phyloP scores from a whole-genome alignment of 192 early-diverging fungal genomes.

The Coemansia sp. region DNA sequence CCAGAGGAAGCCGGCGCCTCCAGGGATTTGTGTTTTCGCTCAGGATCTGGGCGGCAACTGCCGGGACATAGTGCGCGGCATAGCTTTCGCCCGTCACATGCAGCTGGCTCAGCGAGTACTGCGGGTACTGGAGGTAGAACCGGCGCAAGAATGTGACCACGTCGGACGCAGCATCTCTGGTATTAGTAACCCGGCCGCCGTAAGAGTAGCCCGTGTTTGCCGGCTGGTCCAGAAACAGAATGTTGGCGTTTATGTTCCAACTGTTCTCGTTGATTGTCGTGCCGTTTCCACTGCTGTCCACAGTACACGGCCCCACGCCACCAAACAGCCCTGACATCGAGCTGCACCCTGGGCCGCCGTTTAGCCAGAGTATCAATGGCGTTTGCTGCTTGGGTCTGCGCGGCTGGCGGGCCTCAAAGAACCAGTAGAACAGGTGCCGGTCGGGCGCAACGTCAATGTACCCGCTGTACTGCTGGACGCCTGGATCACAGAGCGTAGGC shows the following conservation, averaged over 20 bases:
- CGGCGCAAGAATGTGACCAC: slow-evolving; percentile 79
- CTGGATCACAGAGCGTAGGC: slow-evolving; percentile 76
- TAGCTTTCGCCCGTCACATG: slow-evolving; percentile 84
- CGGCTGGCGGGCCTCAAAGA: slow-evolving; percentile 78
- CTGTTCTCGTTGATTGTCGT: slow-evolving; percentile 65
- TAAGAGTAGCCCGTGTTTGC: slow-evolving; percentile 85
- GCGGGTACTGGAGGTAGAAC: slow-evolving; percentile 70
- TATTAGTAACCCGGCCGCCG: slow-evolving; percentile 58
- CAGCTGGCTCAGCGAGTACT: slow-evolving; percentile 68
- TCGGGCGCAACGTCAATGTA: slow-evolving; percentile 55
- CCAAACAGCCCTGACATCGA: slow-evolving; percentile 68
- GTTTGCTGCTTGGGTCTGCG: slow-evolving; percentile 50
- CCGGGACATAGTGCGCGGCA: slow-evolving; percentile 90
- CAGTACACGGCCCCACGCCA: slow-evolving; percentile 78
- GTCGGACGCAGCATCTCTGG: slow-evolving; percentile 67
- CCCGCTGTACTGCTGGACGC: slow-evolving; percentile 80
- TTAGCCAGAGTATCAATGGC: slow-evolving; percentile 68
- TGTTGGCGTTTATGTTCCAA: slow-evolving; percentile 84
- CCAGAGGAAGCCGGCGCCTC: slow-evolving; percentile 52
- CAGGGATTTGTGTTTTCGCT: slow-evolving; percentile 48
- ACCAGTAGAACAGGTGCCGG: slow-evolving; percentile 87
- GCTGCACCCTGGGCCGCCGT: slow-evolving; percentile 78
- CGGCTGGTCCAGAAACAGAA: slow-evolving; percentile 80
- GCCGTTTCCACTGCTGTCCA: slow-evolving; percentile 59
- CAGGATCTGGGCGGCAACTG: slow-evolving; percentile 67